Base-by-base conservation (phyloP, 75 land plant genomes). In the Larix kaempferi region DNA sequence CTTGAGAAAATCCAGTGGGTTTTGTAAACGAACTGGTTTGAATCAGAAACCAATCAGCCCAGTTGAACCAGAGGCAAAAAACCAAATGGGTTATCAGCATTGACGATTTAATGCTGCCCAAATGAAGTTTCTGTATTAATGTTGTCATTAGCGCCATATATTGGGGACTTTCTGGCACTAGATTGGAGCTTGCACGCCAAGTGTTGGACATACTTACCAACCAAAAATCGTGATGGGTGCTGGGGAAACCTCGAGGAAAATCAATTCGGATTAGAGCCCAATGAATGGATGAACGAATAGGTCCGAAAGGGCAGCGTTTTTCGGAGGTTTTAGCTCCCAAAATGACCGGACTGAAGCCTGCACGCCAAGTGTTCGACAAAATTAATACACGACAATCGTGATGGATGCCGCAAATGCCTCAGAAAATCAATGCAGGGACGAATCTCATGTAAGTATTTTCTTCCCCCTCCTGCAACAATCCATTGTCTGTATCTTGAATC, bases 321-420 rank as follows among this genome's bases (percentile, higher is more conserved):
- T n/a, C 12, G 73, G 49, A 69, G 73, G 49, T 69, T 69, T 69
- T 69, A 54, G 39, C 52, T 44, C 23, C 39, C n/a, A 10, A 69
- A 37, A 69, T 39, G 49, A 69, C 39, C 21, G 69, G 49, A 41
- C 41, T 69, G 54, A 13, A 69, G 11, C 25, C 52, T 69, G 52
- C 73, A 69, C 52, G 44, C 73, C 49, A 33, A 65, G 39, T 65
- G 69, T 37, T 65, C 21, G 69, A 65, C 69, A 65, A 65, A 65
- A 65, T 33, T 65, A 65, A 19, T 37, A 65, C 39, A 65, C 16
- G 69, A 65, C 69, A 65, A 21, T 65, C 69, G 69, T 35, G 69
- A 65, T 35, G 69, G 41, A 65, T 65, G 69, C 69, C 69, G 69
- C 39, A 65, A 65, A 65, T 65, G 69, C 19, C 69, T 65, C 69